Base-by-base conservation (phyloP, 164 flowering plant species). In the Vitis riparia region DNA sequence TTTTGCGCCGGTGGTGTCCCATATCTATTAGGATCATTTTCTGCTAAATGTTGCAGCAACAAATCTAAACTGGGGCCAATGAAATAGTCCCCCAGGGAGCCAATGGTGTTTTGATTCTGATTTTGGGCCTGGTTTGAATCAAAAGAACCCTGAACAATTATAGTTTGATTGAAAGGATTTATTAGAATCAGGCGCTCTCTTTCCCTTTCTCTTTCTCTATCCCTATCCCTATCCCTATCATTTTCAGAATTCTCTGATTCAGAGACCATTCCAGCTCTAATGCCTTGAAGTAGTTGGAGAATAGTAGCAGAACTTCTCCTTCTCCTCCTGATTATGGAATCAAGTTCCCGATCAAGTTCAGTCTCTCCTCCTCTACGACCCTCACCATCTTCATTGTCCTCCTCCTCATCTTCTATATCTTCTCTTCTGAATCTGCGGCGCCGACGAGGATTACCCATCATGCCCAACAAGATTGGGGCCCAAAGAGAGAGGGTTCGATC, bases 1-100 rank as follows among this genome's bases (percentile, higher is more conserved):
- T 90, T 91, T 23, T 82, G 81, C 9, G 98, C 88, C 0, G 98
- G 98, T 19, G 94, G 98, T 3, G 94, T 86, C n/a, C 98, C 95
- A 65, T 91, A 87, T 65, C 91, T 78, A 70, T 87, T 90, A 6
- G 97, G 92, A 77, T 90, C 97, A 78, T 91, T 93, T 70, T 93
- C 98, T 0, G 89, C 88, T 74, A 93, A 79, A 83, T 88, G 98
- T 76, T 93, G 98, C 75, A 93, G 81, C 76, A 93, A 62, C 60
- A 85, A 63, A 66, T 93, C 97, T 49, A 93, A 76, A 53, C 90
- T 88, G 65, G 92, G 89, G 16, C 97, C 95, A 11, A 89, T 75
- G 72, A 90, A 82, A 73, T 90, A 91, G 64, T 91, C 94, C 23
- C 97, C 92, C 23, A 91, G 65, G 0, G 93, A 83, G 0, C 90